Evolutionary conservation across 768 basidiomycete species (phyloP), one percentile per base, ranked within the genome.

Genomic region (Cantharellus anzutake): DNA sequence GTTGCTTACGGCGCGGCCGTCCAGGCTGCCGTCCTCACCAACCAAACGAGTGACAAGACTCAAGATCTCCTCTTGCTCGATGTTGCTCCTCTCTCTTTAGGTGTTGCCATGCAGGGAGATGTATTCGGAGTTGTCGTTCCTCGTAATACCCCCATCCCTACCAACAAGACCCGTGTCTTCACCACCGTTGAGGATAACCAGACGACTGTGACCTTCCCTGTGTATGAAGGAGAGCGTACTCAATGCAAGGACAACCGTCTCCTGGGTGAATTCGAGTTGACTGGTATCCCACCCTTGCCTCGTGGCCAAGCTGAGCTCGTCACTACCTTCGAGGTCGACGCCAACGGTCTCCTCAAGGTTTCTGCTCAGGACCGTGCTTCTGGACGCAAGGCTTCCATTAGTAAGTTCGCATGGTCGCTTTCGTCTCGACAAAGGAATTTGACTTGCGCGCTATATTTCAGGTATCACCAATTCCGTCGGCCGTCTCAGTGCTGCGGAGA

Each of bases 181-280:
- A 99, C 96, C 66, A 99, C 96, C 59, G 96, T 99, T 64, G 96
- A 99, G 81, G 96, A 99, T 79, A 99, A 98, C 80, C 96, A 98
- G 76, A 99, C 96, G 63, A 94, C 89, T 63, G 96, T 99, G 75
- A 97, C 94, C 65, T 99, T 98, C 90, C 96, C 96, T 67, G 96
- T 99, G 81, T 98, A 99, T 75, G 96, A 99, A 80, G 96, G 96
- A 70, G 96, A 99, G 76, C 92, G 96, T 65, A 98, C 94, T 41
- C 94, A 98, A 70, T 99, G 96, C 78, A 88, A 92, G 68, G 96
- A 99, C 77, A 99, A 98, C 77, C 84, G 96, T 72, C 77, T 99
- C 63, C 87, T 99, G 67, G 96, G 96, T 68, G 96, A 99, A 76
- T 99, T 99, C 74, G 96, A 99, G 78, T 89, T 99, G 66, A 96